phyloP scores from a whole-genome alignment of 2,329 filamentous ascomycete genomes.

The Ceratocystis harringtonii region DNA sequence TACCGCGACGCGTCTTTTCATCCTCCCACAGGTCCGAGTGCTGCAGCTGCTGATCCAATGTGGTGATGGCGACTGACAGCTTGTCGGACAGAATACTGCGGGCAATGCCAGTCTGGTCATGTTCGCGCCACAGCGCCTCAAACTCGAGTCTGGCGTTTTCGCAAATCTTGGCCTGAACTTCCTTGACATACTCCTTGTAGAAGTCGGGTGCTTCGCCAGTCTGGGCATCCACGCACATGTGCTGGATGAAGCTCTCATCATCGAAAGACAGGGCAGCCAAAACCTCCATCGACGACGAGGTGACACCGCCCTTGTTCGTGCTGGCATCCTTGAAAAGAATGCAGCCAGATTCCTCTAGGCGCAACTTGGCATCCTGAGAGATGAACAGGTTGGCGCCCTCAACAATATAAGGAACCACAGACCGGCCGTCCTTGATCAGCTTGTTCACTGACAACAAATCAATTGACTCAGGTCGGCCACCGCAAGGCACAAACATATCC shows the following conservation, averaged over 20 bases:
- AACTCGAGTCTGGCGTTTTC: constrained; percentile 89
- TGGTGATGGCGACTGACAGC: constrained; percentile 85
- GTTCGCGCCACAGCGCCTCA: constrained; percentile 94
- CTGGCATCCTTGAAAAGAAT: constrained; percentile 96
- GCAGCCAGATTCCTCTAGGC: constrained; percentile 86
- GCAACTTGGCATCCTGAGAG: constrained; percentile 92
- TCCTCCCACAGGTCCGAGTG: constrained; percentile 85
- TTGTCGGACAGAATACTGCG: constrained; percentile 84
- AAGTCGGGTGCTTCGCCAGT: constrained; percentile 66
- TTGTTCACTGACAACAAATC: constrained; percentile 76
- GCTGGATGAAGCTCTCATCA: constrained; percentile 68
- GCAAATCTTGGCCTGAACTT: constrained; percentile 81
- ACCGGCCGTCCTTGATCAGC: constrained; percentile 81
- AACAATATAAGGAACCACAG: constrained; percentile 80
- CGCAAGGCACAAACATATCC: constrained; percentile 88
- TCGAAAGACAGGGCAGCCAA: constrained; percentile 90
- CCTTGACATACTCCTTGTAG: constrained; percentile 83
- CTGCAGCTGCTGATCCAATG: constrained; percentile 90
- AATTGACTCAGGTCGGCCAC: constrained; percentile 90
- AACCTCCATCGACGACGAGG: constrained; percentile 90
- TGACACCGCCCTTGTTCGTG: constrained; percentile 97
- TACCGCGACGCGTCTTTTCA: constrained; percentile 56
- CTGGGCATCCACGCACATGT: constrained; percentile 73
- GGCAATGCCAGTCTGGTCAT: constrained; percentile 62
- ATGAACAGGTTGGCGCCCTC: constrained; percentile 98